phyloP scores from a whole-genome alignment of 441 rosid species.

The Rhodomyrtus psidioides region DNA sequence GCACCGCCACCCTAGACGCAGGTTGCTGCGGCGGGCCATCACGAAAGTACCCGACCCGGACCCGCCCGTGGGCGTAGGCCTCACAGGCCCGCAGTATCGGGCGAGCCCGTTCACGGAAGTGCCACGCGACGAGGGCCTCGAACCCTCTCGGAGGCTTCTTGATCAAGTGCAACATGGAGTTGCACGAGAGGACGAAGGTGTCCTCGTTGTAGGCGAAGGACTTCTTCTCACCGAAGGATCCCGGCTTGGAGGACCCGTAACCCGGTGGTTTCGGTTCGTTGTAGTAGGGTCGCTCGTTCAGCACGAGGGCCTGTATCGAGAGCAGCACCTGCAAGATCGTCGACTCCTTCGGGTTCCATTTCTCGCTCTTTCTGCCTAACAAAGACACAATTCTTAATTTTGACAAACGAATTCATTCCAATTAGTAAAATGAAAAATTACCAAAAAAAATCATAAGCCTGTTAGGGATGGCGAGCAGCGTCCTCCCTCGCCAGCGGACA shows the following conservation, averaged over 20 bases:
- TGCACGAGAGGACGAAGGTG: constrained; percentile 25
- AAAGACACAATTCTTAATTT: neutral
- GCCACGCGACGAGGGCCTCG: constrained; percentile 22
- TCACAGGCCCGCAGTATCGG: constrained; percentile 24
- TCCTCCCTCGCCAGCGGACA: no score
- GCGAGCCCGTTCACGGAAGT: constrained; percentile 25
- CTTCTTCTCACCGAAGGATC: constrained; percentile 9
- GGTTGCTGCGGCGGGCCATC: neutral
- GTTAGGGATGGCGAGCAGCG: no score
- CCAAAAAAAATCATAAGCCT: no score
- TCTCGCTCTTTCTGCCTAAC: constrained; percentile 16
- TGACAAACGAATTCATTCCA: neutral
- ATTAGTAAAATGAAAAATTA: neutral
- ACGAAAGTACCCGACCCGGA: constrained; percentile 22
- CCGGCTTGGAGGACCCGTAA: constrained; percentile 4
- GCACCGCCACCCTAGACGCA: neutral
- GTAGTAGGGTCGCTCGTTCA: constrained; percentile 41
- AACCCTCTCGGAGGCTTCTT: constrained; percentile 33
- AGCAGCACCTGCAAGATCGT: constrained; percentile 41
- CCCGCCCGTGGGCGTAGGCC: constrained; percentile 20
- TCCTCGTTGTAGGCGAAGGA: constrained; percentile 28
- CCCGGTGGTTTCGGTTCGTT: constrained; percentile 57
- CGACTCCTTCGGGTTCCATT: constrained; percentile 35
- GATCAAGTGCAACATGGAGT: constrained; percentile 17
- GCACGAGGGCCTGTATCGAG: constrained; percentile 49